Evolutionary conservation across 495 filamentous ascomycete genomes (phyloP), one percentile per base, ranked within the genome.

Genomic region (Penicillium psychrofluorescens): DNA sequence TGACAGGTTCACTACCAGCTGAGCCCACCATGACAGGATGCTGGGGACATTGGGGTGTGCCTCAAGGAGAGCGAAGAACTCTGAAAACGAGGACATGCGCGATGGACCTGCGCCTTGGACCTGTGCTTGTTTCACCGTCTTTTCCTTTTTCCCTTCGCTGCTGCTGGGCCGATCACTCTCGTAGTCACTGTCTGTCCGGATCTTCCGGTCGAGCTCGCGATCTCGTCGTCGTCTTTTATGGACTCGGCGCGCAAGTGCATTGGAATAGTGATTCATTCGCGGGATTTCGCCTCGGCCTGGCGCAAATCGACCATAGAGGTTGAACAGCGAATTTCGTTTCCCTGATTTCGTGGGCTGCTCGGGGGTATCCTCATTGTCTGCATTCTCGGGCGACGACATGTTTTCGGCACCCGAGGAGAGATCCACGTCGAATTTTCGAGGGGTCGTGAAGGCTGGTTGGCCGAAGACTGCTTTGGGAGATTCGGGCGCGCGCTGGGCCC

Each of bases 31-130:
- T 27, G 88, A 89, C 14, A 96, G 68, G 40, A 95, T 85, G 42
- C 82, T 77, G 6, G 92, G 92, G n/a, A 95, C 78, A 50, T 83
- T 78, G 0, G 90, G 90, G 56, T 95, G 86, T 34, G 77, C 76
- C 49, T 85, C 85, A 46, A 95, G 66, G 40, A 81, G 78, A 13
- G 76, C 68, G 31, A 91, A 78, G 50, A 88, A 71, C 11, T 74
- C 62, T 16, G 68, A 68, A 39, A 87, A 66, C 46, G 70, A 72
- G 3, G 62, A 66, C 12, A 54, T 46, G 3, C 55, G 58, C 8
- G 58, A 55, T 7, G 11, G 45, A 11, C 12, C 36, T 50, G 27
- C 41, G 34, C 22, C 11, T 37, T 34, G 11, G 48, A 11, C 22
- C 11, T 53, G 48, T 0, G 34, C 45, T 29, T 55, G 54, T 36